A percentile compares a stretch with the other conserved stretches of the same genome.
These are phyloP conservation scores for Hyaloscypha finlandica DNA, from an alignment of 495 filamentous ascomycete species.

Conservation along the genomic window DNA sequence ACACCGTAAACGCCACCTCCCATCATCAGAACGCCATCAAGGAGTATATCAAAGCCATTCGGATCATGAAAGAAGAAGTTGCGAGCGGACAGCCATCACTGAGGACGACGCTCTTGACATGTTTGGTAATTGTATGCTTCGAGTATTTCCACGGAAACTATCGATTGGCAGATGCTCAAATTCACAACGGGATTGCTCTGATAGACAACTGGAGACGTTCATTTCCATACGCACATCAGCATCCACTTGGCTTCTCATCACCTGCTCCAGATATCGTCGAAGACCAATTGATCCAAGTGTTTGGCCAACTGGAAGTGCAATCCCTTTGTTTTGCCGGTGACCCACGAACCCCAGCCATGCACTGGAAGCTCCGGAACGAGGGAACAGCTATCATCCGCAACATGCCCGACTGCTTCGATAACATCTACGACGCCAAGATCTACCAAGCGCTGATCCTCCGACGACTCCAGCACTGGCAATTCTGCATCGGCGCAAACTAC, in stretches of 20 bases:
- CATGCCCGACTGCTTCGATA: constrained; percentile 13
- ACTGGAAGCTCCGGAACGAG: constrained; percentile 8
- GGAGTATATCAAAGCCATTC: constrained; percentile 22
- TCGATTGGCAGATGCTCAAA: constrained; percentile 12
- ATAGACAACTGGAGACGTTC: constrained; percentile 28
- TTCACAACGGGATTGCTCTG: constrained; percentile 17
- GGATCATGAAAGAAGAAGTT: constrained; percentile 7
- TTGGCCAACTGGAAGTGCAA: constrained; percentile 16
- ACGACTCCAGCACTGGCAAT: constrained; percentile 6
- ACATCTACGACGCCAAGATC: constrained; percentile 9
- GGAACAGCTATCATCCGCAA: constrained; percentile 4
- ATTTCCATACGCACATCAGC: constrained; percentile 4
- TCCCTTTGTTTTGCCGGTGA: constrained; percentile 12
- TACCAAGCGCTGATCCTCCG: constrained; percentile 16
- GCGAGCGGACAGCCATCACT: not conserved
- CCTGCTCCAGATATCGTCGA: constrained; percentile 13
- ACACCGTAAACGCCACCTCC: not conserved
- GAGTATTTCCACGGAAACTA: constrained; percentile 24
- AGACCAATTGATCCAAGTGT: constrained; percentile 13
- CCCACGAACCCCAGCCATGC: not conserved
- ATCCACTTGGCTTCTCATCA: constrained; percentile 9
- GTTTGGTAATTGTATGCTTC: constrained; percentile 22
- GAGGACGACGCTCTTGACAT: constrained; percentile 12
- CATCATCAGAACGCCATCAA: constrained; percentile 22
- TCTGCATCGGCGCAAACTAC: constrained; percentile 2